A percentile compares a stretch with the other conserved stretches of the same genome.
phyloP scores from a whole-genome alignment of 257 asterid species.

The Solanum microdontum region DNA sequence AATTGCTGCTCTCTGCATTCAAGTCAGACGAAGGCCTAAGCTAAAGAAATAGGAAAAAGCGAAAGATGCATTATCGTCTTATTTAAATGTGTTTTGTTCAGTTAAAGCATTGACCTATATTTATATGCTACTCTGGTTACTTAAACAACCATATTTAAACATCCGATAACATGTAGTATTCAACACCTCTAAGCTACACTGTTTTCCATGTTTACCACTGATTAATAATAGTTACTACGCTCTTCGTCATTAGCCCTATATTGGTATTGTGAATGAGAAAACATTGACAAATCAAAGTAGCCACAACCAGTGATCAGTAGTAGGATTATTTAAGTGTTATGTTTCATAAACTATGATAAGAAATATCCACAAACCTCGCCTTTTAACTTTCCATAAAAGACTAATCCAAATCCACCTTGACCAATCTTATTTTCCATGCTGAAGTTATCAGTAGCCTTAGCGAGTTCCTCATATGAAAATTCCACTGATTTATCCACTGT shows the following conservation, averaged over 20 bases:
- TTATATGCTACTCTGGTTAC: not conserved
- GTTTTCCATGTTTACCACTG: not conserved
- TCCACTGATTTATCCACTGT: constrained; percentile 84
- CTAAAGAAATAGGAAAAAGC: not conserved
- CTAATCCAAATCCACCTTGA: constrained; percentile 84
- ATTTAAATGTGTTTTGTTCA: not conserved
- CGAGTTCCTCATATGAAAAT: constrained; percentile 63
- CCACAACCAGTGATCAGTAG: not conserved
- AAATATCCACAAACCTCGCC: constrained; percentile 50
- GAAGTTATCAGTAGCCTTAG: constrained; percentile 53
- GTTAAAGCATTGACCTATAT: not conserved
- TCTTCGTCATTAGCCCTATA: not conserved
- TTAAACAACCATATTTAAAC: not conserved
- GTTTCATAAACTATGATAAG: not conserved
- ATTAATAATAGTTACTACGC: not conserved
- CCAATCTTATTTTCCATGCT: constrained; percentile 52
- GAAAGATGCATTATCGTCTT: not conserved
- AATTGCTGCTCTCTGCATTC: constrained; percentile 62
- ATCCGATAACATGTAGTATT: not conserved
- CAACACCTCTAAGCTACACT: not conserved
- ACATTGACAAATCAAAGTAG: not conserved
- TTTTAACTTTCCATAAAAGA: constrained; percentile 56
- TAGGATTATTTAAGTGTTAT: not conserved
- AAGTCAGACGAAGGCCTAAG: not conserved
- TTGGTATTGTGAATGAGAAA: not conserved